Evolutionary conservation across 495 filamentous ascomycete genomes (phyloP).

Genomic region (Aspergillus wentii): DNA sequence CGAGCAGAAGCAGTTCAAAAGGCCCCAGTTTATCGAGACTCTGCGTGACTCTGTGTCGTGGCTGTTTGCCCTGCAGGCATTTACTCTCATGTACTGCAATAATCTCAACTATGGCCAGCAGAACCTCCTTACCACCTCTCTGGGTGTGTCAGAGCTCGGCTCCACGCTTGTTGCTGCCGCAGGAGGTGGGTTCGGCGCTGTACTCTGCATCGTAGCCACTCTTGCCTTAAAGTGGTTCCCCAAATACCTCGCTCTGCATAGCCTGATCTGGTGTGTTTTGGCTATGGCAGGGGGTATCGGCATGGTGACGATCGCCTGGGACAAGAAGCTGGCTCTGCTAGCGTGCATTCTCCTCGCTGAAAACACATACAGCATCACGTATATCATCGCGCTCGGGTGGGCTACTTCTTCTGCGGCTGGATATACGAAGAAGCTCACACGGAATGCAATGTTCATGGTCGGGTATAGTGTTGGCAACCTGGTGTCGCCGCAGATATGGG

Average conservation of each 20-base stretch:
- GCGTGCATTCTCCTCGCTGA: constrained; percentile 18
- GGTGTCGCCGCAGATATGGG: constrained; percentile 21
- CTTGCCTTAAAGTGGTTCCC: constrained; percentile 3
- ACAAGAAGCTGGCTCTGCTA: constrained; percentile 12
- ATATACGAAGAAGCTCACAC: constrained; percentile 19
- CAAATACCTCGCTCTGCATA: constrained; percentile 1
- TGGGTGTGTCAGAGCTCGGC: constrained; percentile 15
- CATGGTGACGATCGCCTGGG: constrained; percentile 24
- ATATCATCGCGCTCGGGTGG: constrained; percentile 22
- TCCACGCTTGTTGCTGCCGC: constrained; percentile 17
- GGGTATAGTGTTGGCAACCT: constrained; percentile 17
- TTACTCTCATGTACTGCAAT: constrained; percentile 19
- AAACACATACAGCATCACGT: constrained; percentile 17
- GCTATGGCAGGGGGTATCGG: constrained; percentile 20
- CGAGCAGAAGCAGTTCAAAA: constrained; percentile 22
- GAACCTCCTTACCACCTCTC: constrained; percentile 10
- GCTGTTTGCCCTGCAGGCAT: constrained; percentile 18
- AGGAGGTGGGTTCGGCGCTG: constrained; percentile 9
- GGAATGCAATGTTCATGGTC: constrained; percentile 18
- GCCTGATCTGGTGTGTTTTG: constrained; percentile 21
- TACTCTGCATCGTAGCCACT: constrained; percentile 5
- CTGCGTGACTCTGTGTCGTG: constrained; percentile 17
- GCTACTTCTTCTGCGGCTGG: constrained; percentile 15
- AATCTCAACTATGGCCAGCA: constrained; percentile 22
- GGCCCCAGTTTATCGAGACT: constrained; percentile 13